phyloP scores from a whole-genome alignment of 2,329 filamentous ascomycete genomes.

The Colletotrichum horii region DNA sequence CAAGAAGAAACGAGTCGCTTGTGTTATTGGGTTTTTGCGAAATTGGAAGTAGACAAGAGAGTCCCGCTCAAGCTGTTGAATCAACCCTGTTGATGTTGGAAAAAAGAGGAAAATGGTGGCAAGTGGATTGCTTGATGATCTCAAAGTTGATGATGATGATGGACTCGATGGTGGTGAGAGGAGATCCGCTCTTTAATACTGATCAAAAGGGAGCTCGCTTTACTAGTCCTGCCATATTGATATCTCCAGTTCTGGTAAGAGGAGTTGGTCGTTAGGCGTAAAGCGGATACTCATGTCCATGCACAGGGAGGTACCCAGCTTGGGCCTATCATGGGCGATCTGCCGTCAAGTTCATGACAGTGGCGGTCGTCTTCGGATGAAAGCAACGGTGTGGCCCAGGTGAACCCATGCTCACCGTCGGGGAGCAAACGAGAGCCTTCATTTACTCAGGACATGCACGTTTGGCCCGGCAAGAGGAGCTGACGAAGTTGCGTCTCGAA shows the following conservation, averaged over 20 bases:
- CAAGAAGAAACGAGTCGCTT: neutral
- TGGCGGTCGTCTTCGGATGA: neutral
- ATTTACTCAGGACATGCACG: constrained; percentile 15
- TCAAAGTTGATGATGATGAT: neutral
- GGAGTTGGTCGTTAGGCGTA: neutral
- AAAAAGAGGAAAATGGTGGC: neutral
- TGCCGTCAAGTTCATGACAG: neutral
- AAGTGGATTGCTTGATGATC: neutral
- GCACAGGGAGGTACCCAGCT: neutral
- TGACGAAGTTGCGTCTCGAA: constrained; percentile 13
- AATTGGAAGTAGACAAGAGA: constrained; percentile 1
- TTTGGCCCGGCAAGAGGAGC: neutral
- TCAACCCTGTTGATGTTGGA: constrained; percentile 16
- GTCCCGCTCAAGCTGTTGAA: constrained; percentile 8
- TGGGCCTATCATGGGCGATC: neutral
- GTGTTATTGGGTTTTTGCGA: neutral
- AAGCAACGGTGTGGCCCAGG: neutral
- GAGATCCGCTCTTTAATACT: constrained; percentile 20
- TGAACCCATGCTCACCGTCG: constrained; percentile 7
- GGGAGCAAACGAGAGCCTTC: neutral
- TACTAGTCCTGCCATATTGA: neutral
- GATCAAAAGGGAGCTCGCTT: neutral
- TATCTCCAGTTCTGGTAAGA: constrained; percentile 4
- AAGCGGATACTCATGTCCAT: constrained; percentile 14
- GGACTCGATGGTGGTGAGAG: neutral